Conservation (phyloP, 1,139 yeast species). For the Suhomyces kunorum region DNA sequence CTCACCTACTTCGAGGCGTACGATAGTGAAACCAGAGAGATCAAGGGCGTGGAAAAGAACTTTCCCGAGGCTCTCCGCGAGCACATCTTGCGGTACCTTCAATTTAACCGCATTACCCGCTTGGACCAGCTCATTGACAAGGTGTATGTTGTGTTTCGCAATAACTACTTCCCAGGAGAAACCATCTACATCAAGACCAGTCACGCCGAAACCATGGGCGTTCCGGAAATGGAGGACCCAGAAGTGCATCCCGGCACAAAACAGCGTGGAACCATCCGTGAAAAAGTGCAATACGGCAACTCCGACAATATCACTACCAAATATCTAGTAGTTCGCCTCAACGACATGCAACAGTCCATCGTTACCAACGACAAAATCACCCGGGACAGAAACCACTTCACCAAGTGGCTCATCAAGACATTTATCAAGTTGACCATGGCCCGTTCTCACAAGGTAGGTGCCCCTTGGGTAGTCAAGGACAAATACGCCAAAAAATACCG, state of each 20-base stretch:
- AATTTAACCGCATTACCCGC: conserved; percentile 80
- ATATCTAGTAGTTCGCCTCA: conserved; percentile 62
- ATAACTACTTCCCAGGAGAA: conserved; percentile 92
- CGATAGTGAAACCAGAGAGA: conserved; percentile 70
- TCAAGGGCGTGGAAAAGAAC: conserved; percentile 68
- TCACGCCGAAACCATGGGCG: not conserved
- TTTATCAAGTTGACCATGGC: conserved; percentile 83
- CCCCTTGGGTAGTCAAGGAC: conserved; percentile 95
- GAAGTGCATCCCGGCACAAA: conserved; percentile 22
- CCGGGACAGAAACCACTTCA: conserved; percentile 83
- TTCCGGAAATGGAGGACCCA: conserved; percentile 7
- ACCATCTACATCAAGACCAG: conserved; percentile 56
- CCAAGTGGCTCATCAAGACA: conserved; percentile 86
- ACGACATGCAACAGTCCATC: conserved; percentile 58
- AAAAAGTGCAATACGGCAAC: conserved; percentile 51
- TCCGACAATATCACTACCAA: conserved; percentile 59
- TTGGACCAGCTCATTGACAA: conserved; percentile 86
- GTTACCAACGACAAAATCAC: conserved; percentile 73
- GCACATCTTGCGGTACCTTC: conserved; percentile 82
- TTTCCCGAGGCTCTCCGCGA: conserved; percentile 92
- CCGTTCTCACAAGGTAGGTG: conserved; percentile 82
- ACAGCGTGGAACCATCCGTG: conserved; percentile 44
- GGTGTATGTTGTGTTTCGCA: conserved; percentile 71
- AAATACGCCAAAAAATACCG: conserved; percentile 65
- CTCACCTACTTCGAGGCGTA: conserved; percentile 88